phyloP scores from a whole-genome alignment of 768 basidiomycete species.

The Termitomyces eurrhizus region DNA sequence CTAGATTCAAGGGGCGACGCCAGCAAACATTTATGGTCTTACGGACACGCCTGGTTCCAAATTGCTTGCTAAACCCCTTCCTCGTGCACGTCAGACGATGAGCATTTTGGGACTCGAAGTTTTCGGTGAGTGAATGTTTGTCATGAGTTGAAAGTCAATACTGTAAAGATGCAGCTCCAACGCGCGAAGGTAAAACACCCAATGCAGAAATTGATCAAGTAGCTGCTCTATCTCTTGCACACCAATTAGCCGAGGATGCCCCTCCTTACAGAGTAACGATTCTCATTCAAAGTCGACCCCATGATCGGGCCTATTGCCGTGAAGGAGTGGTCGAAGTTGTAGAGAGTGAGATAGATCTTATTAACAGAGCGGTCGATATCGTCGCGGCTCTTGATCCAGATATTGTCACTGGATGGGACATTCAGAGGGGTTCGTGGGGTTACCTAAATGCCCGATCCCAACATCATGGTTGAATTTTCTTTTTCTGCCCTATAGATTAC shows the following conservation, averaged over 20 bases:
- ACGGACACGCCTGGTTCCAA: constrained; percentile 44
- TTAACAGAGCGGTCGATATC: constrained; percentile 73
- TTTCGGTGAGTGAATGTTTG: constrained; percentile 55
- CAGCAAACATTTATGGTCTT: constrained; percentile 64
- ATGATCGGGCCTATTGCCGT: constrained; percentile 35
- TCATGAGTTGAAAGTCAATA: background rate
- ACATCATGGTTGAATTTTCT: constrained; percentile 44
- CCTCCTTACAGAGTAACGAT: constrained; percentile 46
- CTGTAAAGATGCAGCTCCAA: constrained; percentile 45
- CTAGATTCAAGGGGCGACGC: constrained; percentile 73
- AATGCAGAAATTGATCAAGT: constrained; percentile 67
- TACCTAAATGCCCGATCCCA: constrained; percentile 71
- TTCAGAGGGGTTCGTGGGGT: constrained; percentile 88
- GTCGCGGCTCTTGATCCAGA: constrained; percentile 85
- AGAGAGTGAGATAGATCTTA: constrained; percentile 69
- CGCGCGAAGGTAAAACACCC: constrained; percentile 54
- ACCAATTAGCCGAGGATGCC: constrained; percentile 48
- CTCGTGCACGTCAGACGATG: constrained; percentile 69
- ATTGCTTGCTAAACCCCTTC: constrained; percentile 16
- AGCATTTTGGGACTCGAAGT: constrained; percentile 79
- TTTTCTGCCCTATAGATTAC: background rate
- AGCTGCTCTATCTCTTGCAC: constrained; percentile 67
- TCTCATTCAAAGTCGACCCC: constrained; percentile 37
- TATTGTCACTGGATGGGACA: constrained; percentile 88
- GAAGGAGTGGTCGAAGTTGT: constrained; percentile 48